Base-by-base conservation (phyloP, 1,284 basidiomycete species). In the Albatrellus sp. region DNA sequence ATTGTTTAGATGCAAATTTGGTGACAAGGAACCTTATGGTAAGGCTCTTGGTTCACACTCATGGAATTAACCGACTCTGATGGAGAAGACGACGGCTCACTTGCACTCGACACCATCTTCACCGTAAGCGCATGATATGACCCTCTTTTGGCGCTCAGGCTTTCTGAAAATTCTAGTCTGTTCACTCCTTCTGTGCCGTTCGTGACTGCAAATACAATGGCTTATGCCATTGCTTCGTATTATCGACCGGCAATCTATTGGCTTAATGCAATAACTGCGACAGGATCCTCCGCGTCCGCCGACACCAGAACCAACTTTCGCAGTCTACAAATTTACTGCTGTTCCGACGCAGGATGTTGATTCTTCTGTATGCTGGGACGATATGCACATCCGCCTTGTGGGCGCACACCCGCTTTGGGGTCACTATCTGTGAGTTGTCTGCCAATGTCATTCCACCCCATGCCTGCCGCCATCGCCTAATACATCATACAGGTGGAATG, bases 391-490 rank as follows among this genome's bases (percentile, higher is more conserved):
- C 40, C 68, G 78, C 45, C 72, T 96, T 7, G 89, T 96, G 0
- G 91, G 92, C 3, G 75, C 71, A 2, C 90, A 96, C 59, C 87
- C 91, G 1, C 67, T 96, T 5, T 97, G 92, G 92, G 91, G 82
- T 1, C 89, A 96, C 60, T 71, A 92, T 55, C 62, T 94, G 81
- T 92, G 60, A 59, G 80, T 65, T n/a, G n/a, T n/a, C 3, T 34
- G 7, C 2, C 42, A 39, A 11, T 36, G 36, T 33, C n/a, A 37
- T 14, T 24, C 24, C 7, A 7, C 24, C 24, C 24, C 24, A 24
- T 24, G 24, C 24, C 24, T 3, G 4, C 24, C 24, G 4, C 14
- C 13, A 37, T 43, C 3, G 19, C 20, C 30, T 24, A 7, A 24
- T 7, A 7, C 24, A 24, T 7, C 24, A 32, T n/a, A 5, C 46